These are phyloP conservation scores for Piper betle DNA, from an alignment of 164 flowering plant species.

Conservation along the genomic window DNA sequence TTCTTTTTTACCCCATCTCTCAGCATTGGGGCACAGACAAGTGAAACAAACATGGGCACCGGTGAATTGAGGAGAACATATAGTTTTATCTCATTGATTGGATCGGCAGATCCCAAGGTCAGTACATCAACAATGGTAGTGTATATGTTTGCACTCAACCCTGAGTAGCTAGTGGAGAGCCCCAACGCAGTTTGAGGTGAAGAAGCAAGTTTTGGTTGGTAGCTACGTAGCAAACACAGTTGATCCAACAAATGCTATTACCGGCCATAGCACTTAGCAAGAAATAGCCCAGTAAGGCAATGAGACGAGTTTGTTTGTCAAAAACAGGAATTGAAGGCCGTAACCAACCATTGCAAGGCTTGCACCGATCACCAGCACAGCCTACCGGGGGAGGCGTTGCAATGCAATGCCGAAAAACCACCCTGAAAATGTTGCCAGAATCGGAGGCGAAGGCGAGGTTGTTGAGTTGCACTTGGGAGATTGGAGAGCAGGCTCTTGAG, in stretches of 20 bases:
- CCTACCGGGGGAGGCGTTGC: constrained; percentile 45
- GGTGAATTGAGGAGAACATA: constrained; percentile 57
- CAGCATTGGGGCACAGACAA: constrained; percentile 28
- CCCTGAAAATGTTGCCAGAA: constrained; percentile 77
- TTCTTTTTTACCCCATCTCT: too few species aligned
- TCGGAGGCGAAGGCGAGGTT: constrained; percentile 90
- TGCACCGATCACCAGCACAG: constrained; percentile 60
- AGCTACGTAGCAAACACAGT: constrained; percentile 62
- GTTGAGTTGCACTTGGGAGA: constrained; percentile 81
- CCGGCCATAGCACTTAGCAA: constrained; percentile 59
- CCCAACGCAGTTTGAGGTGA: constrained; percentile 56
- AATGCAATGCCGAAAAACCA: constrained; percentile 69
- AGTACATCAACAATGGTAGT: constrained; percentile 9
- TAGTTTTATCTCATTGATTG: constrained; percentile 11
- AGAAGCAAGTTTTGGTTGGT: constrained; percentile 38
- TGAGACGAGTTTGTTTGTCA: constrained; percentile 20
- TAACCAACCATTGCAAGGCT: constrained; percentile 57
- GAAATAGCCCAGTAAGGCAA: constrained; percentile 44
- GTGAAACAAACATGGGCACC: constrained; percentile 35
- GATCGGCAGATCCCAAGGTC: background rate
- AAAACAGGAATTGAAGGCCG: constrained; percentile 60
- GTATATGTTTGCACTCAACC: constrained; percentile 62
- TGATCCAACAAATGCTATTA: constrained; percentile 92
- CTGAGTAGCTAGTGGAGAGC: constrained; percentile 59
- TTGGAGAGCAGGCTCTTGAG: constrained; percentile 47